Evolutionary conservation across 768 basidiomycete species (phyloP).

Genomic region (Pleurotus tuber-regium): DNA sequence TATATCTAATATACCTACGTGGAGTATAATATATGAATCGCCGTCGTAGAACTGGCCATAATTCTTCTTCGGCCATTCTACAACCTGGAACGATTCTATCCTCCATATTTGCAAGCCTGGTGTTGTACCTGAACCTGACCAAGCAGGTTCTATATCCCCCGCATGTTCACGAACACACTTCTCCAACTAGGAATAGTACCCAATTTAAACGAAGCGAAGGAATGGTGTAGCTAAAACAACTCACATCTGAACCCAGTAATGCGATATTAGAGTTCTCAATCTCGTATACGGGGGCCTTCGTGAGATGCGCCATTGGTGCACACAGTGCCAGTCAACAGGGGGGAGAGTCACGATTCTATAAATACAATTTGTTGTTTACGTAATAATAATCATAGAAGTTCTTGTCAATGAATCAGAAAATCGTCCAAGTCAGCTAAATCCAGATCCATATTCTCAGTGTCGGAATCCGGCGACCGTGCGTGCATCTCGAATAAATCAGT

Average conservation of each 20-base stretch:
- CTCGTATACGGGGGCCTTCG: conserved; percentile 47
- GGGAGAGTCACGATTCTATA: too few species aligned
- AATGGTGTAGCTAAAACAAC: conserved; percentile 15
- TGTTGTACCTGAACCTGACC: conserved; percentile 39
- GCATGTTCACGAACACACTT: conserved; percentile 51
- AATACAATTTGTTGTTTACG: too few species aligned
- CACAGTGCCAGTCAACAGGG: too few species aligned
- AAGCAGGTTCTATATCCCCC: conserved; percentile 48
- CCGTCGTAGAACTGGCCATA: conserved; percentile 60
- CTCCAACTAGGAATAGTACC: conserved; percentile 41
- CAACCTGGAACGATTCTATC: conserved; percentile 53
- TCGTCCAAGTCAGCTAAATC: too few species aligned
- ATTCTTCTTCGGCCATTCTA: conserved; percentile 50
- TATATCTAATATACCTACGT: conserved; percentile 36
- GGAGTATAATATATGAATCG: conserved; percentile 63
- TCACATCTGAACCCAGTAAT: conserved; percentile 59
- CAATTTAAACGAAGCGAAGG: not conserved
- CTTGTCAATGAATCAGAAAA: too few species aligned
- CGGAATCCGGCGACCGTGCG: too few species aligned
- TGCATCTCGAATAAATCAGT: too few species aligned
- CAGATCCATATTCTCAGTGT: too few species aligned
- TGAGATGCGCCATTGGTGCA: conserved; percentile 46
- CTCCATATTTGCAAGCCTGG: conserved; percentile 56
- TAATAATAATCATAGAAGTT: too few species aligned
- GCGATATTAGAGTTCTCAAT: conserved; percentile 65